phyloP scores from a whole-genome alignment of 352 stramenopile genomes.

The Phytophthora sansomeana region DNA sequence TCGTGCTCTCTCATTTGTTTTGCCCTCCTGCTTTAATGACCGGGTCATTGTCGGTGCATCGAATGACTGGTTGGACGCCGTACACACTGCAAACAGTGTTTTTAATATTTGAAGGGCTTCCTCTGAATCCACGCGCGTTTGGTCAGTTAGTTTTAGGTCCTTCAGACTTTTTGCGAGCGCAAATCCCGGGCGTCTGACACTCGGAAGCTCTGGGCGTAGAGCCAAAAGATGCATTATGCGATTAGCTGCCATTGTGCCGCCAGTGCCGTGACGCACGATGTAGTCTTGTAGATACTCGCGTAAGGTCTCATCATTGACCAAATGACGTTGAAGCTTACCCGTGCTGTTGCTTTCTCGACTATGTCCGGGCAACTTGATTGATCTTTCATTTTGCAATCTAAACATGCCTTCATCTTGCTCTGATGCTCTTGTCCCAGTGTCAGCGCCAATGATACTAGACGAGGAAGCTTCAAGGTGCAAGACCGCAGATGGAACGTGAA shows the following conservation, averaged over 20 bases:
- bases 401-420: conserved; percentile 13
- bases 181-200: conserved; percentile 40
- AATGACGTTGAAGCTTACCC: conserved; percentile 6
- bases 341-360: conserved; percentile 19
- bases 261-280: conserved; percentile 43
- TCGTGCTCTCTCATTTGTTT: conserved; percentile 18
- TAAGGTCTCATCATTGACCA: conserved; percentile 41
- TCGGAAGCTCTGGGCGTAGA: conserved; percentile 43
- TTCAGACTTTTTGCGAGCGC: conserved; percentile 45
- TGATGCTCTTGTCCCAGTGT: neutral
- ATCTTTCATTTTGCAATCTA: neutral
- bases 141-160: conserved; percentile 35
- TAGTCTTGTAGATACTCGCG: conserved; percentile 49
- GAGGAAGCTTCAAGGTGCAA: conserved; percentile 25
- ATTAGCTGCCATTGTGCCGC: conserved; percentile 50
- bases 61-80: conserved; percentile 10
- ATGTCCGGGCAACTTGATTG: neutral
- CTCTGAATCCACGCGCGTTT: conserved; percentile 30
- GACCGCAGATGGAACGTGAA: conserved; percentile 26
- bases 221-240: conserved; percentile 48
- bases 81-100: conserved; percentile 22
- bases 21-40: conserved; percentile 9
- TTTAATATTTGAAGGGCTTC: conserved; percentile 40
- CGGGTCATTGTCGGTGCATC: conserved; percentile 23
- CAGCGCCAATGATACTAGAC: conserved; percentile 18